Percentiles rank a stretch among this genome's conserved stretches.
These are phyloP conservation scores for Mycena pura DNA, from an alignment of 768 basidiomycete genomes.

Conservation along the genomic window DNA sequence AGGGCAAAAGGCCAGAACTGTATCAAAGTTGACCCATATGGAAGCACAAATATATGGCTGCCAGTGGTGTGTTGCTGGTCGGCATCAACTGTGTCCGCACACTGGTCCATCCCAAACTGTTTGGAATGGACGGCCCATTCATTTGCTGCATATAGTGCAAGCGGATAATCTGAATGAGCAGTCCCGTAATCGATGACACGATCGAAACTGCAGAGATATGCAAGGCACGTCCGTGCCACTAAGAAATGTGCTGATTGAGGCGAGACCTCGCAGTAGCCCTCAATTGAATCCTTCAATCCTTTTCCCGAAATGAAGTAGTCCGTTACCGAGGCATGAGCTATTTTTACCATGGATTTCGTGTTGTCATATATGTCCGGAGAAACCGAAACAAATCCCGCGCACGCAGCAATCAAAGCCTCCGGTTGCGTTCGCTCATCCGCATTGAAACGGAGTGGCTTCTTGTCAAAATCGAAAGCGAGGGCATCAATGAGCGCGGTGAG, in stretches of 20 bases:
- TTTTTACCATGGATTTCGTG: background rate
- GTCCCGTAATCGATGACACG: background rate
- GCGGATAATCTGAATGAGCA: background rate
- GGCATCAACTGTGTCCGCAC: background rate
- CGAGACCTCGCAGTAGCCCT: background rate
- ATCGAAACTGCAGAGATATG: background rate
- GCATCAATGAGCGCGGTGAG: slow-evolving; percentile 31
- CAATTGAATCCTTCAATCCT: background rate
- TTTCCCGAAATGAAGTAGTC: background rate
- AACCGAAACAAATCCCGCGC: background rate
- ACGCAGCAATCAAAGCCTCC: background rate
- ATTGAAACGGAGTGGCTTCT: slow-evolving; percentile 12
- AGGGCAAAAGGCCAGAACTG: too few relatives aligned
- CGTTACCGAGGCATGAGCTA: slow-evolving; percentile 1
- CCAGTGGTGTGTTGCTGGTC: too few relatives aligned
- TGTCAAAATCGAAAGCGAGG: slow-evolving; percentile 25
- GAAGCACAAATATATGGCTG: too few relatives aligned
- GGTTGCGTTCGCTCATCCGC: slow-evolving; percentile 2
- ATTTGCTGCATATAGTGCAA: background rate
- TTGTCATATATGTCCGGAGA: background rate
- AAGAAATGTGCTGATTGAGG: background rate
- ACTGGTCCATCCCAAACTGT: background rate
- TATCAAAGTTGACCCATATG: too few relatives aligned
- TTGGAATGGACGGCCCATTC: background rate
- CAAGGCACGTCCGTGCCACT: background rate